Percentiles rank a stretch among this genome's conserved stretches.
phyloP scores from a whole-genome alignment of 176 grass and related monocot species.

The Zea mays region Zm-B73-REFERENCE-NAM-5.0 NC_050098.1:218917001-218917500 shows the following conservation, averaged over 20 bases:
- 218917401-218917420: conserved; percentile 1
- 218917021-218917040: conserved; percentile 16
- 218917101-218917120: conserved; percentile 64
- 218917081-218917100: conserved; percentile 75
- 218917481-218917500: conserved; percentile 6
- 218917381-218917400: neutral
- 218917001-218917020: neutral
- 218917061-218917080: conserved; percentile 46
- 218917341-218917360: neutral
- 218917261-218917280: conserved; percentile 1
- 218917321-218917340: neutral
- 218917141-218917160: conserved; percentile 47
- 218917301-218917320: conserved; percentile 23
- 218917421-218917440: neutral
- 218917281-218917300: conserved; percentile 5
- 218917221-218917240: neutral
- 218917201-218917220: neutral
- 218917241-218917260: conserved; percentile 5
- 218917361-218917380: conserved; percentile 6
- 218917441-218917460: conserved; percentile 10
- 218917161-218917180: conserved; percentile 20
- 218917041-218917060: conserved; percentile 26
- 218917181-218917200: conserved; percentile 18
- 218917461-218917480: neutral
- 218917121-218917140: conserved; percentile 66